These are phyloP conservation scores for Arachnomyces sp. DNA, from an alignment of 2,329 filamentous ascomycete genomes.

Conservation along the genomic window DNA sequence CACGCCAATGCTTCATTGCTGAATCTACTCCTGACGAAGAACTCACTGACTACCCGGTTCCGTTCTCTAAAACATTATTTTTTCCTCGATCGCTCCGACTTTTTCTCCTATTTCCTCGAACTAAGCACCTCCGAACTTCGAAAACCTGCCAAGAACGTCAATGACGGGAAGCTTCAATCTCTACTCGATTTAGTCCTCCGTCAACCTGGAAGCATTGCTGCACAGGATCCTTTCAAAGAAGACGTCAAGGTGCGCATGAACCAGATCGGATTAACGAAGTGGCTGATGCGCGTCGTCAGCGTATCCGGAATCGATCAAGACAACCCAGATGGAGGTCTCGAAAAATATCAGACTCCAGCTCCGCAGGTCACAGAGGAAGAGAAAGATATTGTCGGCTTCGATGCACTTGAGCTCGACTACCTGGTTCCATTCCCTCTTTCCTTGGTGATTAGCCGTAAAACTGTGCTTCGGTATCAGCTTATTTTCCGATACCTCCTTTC, in stretches of 20 bases:
- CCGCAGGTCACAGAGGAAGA: conserved; percentile 60
- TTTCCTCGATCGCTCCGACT: conserved; percentile 95
- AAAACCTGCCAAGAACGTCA: conserved; percentile 81
- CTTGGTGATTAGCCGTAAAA: conserved; percentile 90
- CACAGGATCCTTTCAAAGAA: conserved; percentile 94
- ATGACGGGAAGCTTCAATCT: conserved; percentile 87
- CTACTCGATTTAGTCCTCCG: conserved; percentile 90
- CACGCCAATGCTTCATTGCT: conserved; percentile 92
- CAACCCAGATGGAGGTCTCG: conserved; percentile 50
- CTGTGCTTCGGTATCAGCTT: conserved; percentile 91
- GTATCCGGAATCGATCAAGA: conserved; percentile 93
- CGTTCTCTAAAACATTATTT: conserved; percentile 97
- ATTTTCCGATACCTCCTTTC: conserved; percentile 91
- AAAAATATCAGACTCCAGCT: conserved; percentile 65
- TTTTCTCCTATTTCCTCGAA: conserved; percentile 96
- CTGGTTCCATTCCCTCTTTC: conserved; percentile 90
- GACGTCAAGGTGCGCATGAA: conserved; percentile 98
- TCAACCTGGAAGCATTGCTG: conserved; percentile 90
- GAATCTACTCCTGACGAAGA: conserved; percentile 82
- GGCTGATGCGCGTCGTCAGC: conserved; percentile 90
- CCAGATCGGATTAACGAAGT: conserved; percentile 83
- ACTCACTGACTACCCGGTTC: conserved; percentile 77
- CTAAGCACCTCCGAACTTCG: conserved; percentile 80
- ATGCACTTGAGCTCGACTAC: conserved; percentile 89
- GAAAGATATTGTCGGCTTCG: conserved; percentile 82